Evolutionary conservation across 73 alveolate genomes (phyloP), one percentile per base, ranked within the genome.

Genomic region (Paramecium bursaria): DNA sequence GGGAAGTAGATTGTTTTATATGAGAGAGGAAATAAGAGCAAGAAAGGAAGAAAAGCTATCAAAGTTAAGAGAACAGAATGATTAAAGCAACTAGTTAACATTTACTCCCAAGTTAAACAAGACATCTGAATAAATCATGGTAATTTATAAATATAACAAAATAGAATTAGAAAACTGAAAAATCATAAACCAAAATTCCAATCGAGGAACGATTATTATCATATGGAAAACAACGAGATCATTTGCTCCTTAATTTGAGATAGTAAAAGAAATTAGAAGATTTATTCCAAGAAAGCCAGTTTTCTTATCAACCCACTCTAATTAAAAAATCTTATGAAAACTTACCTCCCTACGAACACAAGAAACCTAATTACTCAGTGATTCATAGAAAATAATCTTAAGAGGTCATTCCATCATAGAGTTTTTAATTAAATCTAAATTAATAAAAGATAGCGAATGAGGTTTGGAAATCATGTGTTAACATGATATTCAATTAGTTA

Each of bases 61-160:
- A 39, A 39, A 39, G 11, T 7, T 39, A 39, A 5, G 49, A 39
- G 49, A 39, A 5, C 14, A 39, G 49, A 39, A 39, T 39, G 11
- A 39, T 7, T 7, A 39, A 7, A 39, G 5, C 5, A 39, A 39
- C 11, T 39, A 11, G 31, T 30, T 57, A 15, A 67, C 82, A 35
- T 67, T 67, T 57, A 67, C 82, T 67, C 82, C 82, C 0, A 10
- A 67, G 21, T 39, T 67, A 2, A 67, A 67, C 29, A 35, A 42
- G 21, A 67, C 19, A 19, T 67, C 82, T 2, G 53, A 67, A 27
- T 67, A 35, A 15, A 21, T 67, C 14, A 27, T 42, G 15, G 82
- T 67, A 67, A 21, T 17, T n/a, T n/a, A n/a, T n/a, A 29, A 19
- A 15, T 25, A 57, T 26, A n/a, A 29, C 31, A 26, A 27, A 26